Percentiles rank a stretch among this genome's conserved stretches.
These are phyloP conservation scores for Thermothielavioides terrestris DNA, from an alignment of 495 filamentous ascomycete genomes.

Conservation along the genomic window DNA sequence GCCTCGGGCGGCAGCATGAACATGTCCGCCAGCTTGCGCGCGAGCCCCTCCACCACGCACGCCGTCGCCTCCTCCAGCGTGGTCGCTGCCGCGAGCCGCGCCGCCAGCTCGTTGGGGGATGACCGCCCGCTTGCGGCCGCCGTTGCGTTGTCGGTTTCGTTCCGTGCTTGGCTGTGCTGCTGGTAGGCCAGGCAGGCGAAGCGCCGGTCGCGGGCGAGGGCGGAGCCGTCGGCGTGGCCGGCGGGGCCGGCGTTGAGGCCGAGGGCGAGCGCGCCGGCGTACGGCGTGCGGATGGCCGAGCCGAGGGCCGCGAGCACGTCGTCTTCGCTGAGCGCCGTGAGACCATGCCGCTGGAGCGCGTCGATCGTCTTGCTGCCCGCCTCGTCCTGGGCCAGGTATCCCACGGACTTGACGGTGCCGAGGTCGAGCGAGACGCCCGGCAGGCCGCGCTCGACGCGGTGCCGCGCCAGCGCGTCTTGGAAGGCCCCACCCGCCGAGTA, in stretches of 20 bases:
- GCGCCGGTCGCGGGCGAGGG: constrained; percentile 13
- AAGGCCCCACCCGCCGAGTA: constrained; percentile 42
- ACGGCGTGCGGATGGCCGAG: constrained; percentile 18
- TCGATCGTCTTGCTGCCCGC: constrained; percentile 14
- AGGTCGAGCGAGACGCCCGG: constrained; percentile 41
- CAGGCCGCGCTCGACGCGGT: constrained; percentile 18
- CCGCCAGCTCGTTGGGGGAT: constrained; percentile 8
- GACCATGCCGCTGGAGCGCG: constrained; percentile 16
- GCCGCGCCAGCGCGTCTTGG: constrained; percentile 21
- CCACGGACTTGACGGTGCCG: constrained; percentile 33
- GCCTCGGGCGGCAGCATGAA: constrained; percentile 29
- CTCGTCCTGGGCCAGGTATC: constrained; percentile 23
- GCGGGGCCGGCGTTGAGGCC: constrained; percentile 21
- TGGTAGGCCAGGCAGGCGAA: constrained; percentile 15
- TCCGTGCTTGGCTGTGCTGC: background rate
- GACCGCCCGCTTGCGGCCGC: background rate
- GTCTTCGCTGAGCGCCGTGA: constrained; percentile 13
- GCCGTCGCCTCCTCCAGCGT: constrained; percentile 7
- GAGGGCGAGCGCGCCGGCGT: constrained; percentile 13
- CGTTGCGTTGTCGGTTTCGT: background rate
- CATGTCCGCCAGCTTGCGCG: constrained; percentile 27
- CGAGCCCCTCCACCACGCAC: constrained; percentile 9
- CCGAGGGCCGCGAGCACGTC: constrained; percentile 20
- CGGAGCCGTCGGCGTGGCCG: background rate
- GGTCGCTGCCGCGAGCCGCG: constrained; percentile 1